Percentiles rank a stretch among this genome's conserved stretches.
These are phyloP conservation scores for Penicillium paradoxum DNA, from an alignment of 495 filamentous ascomycete species.

Conservation along the genomic window DNA sequence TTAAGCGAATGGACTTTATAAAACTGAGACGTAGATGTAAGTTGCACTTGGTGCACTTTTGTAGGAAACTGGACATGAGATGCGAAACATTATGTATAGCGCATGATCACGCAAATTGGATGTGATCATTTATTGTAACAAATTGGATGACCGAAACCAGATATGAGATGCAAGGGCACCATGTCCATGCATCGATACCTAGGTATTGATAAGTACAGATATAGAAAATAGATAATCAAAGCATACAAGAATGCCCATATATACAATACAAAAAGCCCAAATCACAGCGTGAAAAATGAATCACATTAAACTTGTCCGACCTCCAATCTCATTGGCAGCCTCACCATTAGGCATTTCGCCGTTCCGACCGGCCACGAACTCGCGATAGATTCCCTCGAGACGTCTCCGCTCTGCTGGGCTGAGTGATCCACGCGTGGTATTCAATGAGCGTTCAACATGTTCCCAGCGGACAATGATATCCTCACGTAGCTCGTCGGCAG, in stretches of 20 bases:
- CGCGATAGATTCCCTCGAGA: conserved; percentile 74
- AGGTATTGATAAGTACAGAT: conserved; percentile 6
- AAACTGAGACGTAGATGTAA: too few species aligned
- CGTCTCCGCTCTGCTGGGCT: conserved; percentile 66
- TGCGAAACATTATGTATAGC: too few species aligned
- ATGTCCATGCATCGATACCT: neutral
- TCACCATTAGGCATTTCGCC: conserved; percentile 94
- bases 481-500: conserved; percentile 40
- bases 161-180: too few species aligned
- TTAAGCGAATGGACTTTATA: too few species aligned
- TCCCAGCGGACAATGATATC: conserved; percentile 85
- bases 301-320: conserved; percentile 89
- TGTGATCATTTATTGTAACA: too few species aligned
- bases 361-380: conserved; percentile 86
- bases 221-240: neutral
- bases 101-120: too few species aligned
- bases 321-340: conserved; percentile 84
- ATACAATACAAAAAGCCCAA: conserved; percentile 16
- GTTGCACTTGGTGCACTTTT: too few species aligned
- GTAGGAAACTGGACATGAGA: too few species aligned
- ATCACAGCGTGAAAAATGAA: neutral
- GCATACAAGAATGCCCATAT: conserved; percentile 10
- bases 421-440: conserved; percentile 78
- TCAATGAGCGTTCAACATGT: conserved; percentile 73
- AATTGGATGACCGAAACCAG: too few species aligned